Conservation (phyloP, 2,329 filamentous ascomycete species). For the Beauveria medogensis region DNA sequence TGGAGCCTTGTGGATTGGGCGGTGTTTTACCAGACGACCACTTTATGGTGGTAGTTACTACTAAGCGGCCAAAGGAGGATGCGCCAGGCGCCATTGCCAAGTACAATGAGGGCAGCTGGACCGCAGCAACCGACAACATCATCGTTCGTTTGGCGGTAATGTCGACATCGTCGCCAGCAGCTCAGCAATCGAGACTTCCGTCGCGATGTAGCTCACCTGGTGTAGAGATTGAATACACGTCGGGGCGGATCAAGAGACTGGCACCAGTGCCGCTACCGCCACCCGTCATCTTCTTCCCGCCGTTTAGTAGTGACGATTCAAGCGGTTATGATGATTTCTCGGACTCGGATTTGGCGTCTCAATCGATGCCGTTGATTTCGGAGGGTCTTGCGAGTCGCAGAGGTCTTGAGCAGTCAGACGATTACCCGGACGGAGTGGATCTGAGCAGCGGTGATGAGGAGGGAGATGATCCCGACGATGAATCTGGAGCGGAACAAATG, state of each 20-base stretch:
- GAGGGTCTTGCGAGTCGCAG: slow-evolving; percentile 25
- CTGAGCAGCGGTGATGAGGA: slow-evolving; percentile 35
- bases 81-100: neutral
- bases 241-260: slow-evolving; percentile 33
- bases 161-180: slow-evolving; percentile 30
- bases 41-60: slow-evolving; percentile 49
- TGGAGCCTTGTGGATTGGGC: slow-evolving; percentile 52
- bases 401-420: slow-evolving; percentile 31
- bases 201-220: slow-evolving; percentile 1
- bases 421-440: slow-evolving; percentile 32
- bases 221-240: slow-evolving; percentile 39
- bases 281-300: slow-evolving; percentile 43
- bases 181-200: neutral
- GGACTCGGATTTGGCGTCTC: slow-evolving; percentile 21
- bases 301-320: slow-evolving; percentile 34
- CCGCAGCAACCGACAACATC: slow-evolving; percentile 32
- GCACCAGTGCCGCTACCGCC: slow-evolving; percentile 43
- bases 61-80: slow-evolving; percentile 32
- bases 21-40: slow-evolving; percentile 57
- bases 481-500: slow-evolving; percentile 22
- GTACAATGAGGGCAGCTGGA: slow-evolving; percentile 14
- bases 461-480: slow-evolving; percentile 31
- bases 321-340: slow-evolving; percentile 24
- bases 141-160: slow-evolving; percentile 33
- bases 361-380: slow-evolving; percentile 16